A percentile compares a stretch with the other conserved stretches of the same genome.
Evolutionary conservation across 1,284 basidiomycete species (phyloP).

Genomic region (Ustilago esculenta): DNA sequence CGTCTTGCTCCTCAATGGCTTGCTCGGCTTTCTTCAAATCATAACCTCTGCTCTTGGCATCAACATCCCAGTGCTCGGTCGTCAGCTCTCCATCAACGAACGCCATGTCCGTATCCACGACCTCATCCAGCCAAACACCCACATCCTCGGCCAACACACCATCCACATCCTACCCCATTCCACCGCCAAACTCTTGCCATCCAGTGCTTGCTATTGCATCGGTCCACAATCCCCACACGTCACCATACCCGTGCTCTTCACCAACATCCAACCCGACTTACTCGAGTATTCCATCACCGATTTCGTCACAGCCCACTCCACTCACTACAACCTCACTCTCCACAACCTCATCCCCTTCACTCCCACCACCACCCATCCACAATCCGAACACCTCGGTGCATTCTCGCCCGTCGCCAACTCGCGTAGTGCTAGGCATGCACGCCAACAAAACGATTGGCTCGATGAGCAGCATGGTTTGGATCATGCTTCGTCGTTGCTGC

Average conservation of each 20-base stretch:
- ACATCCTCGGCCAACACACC: slow-evolving; percentile 87
- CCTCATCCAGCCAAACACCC: slow-evolving; percentile 68
- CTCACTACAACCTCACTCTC: slow-evolving; percentile 75
- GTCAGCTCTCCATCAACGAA: slow-evolving; percentile 67
- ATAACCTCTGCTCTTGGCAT: slow-evolving; percentile 37
- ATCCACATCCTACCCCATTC: slow-evolving; percentile 83
- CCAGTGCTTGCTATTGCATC: slow-evolving; percentile 73
- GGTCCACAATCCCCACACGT: slow-evolving; percentile 71
- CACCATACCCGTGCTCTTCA: slow-evolving; percentile 82
- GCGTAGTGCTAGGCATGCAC: neutral
- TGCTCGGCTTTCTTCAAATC: slow-evolving; percentile 16
- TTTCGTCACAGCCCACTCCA: slow-evolving; percentile 71
- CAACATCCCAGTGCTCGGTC: slow-evolving; percentile 67
- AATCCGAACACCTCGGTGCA: slow-evolving; percentile 29
- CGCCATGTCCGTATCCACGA: slow-evolving; percentile 67
- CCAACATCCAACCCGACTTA: slow-evolving; percentile 83
- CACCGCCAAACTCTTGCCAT: slow-evolving; percentile 82
- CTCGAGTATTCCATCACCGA: slow-evolving; percentile 81
- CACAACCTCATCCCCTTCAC: slow-evolving; percentile 74
- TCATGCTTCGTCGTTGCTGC: slow-evolving; percentile 33
- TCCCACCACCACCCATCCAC: slow-evolving; percentile 9
- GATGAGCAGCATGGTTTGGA: slow-evolving; percentile 40
- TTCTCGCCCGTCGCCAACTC: slow-evolving; percentile 27
- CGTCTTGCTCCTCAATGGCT: slow-evolving; percentile 21
- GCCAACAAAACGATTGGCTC: slow-evolving; percentile 18